These are phyloP conservation scores for Microthlaspi erraticum DNA, from an alignment of 345 rosid genomes.

Conservation along the genomic window DNA sequence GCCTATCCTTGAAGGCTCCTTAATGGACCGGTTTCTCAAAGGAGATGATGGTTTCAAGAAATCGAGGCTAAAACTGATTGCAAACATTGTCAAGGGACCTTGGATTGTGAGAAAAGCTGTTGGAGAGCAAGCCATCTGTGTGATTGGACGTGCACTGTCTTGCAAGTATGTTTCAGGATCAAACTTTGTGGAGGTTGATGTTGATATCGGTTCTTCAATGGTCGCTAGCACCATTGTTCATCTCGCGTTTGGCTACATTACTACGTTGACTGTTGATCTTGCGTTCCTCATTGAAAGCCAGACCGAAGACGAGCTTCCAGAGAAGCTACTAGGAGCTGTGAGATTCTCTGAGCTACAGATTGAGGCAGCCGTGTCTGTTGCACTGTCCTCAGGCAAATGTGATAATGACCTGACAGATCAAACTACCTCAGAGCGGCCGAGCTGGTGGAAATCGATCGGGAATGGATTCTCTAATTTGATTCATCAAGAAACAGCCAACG, in stretches of 20 bases:
- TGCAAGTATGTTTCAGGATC: conserved; percentile 63
- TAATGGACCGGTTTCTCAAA: conserved; percentile 71
- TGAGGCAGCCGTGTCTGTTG: conserved; percentile 59
- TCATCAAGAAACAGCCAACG: conserved; percentile 61
- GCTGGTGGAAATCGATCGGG: conserved; percentile 86
- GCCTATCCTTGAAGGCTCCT: conserved; percentile 73
- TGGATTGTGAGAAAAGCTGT: conserved; percentile 98
- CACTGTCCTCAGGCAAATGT: conserved; percentile 43
- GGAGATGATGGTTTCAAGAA: conserved; percentile 76
- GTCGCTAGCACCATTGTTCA: conserved; percentile 95
- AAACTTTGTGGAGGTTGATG: conserved; percentile 76
- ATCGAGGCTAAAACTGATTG: conserved; percentile 89
- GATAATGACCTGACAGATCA: conserved; percentile 17
- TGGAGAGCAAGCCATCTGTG: conserved; percentile 95
- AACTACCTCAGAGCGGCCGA: conserved; percentile 57
- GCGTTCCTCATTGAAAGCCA: conserved; percentile 88
- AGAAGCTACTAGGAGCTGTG: conserved; percentile 71
- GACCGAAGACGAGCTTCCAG: conserved; percentile 89
- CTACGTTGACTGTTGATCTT: conserved; percentile 88
- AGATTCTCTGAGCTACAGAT: conserved; percentile 82
- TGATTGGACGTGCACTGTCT: conserved; percentile 83
- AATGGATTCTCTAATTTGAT: conserved; percentile 77
- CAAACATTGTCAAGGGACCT: conserved; percentile 94
- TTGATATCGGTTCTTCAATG: conserved; percentile 96
- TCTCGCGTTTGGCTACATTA: conserved; percentile 84